Evolutionary conservation across 495 filamentous ascomycete species (phyloP), one percentile per base, ranked within the genome.

Genomic region (Talaromyces nanjingensis): DNA sequence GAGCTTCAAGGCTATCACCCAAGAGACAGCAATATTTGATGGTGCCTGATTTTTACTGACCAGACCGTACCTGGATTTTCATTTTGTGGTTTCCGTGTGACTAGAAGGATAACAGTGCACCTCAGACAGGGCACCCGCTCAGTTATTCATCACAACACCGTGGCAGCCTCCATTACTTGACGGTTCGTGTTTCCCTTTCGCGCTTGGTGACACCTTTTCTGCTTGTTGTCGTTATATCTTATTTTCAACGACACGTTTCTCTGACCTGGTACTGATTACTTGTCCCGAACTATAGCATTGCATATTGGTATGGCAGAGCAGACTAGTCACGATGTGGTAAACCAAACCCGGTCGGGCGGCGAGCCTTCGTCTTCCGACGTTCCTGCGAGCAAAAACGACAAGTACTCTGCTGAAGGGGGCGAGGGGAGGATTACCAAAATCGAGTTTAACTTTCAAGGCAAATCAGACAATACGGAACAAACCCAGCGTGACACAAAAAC

Each of bases 241-340:
- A 20, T 20, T 49, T 62, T 14, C 2, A 3, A 4, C 45, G n/a
- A 47, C 42, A 52, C 25, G n/a, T 25, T 47, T 29, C n/a, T 39
- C 27, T 33, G 27, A 2, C n/a, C 24, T 52, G 29, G 20, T 42
- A 37, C 25, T 52, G 20, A 52, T 42, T 27, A 27, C 12, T 53
- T 54, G 4, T 53, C 2, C 27, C 18, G 16, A 37, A 33, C 18
- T 33, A 12, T 54, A 62, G 60, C 47, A 73, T 76, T 83, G 75
- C 78, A 80, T 74, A 81, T 87, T 89, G 87, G 89, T 89, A 90
- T 90, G 87, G 87, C 87, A 89, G 87, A 89, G 86, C 84, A 86
- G 83, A 84, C 74, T 74, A 78, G 74, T 81, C 85, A 86, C 79
- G 83, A 90, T 90, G 87, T 89, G 87, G 87, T 89, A 88, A 83